A percentile compares a stretch with the other conserved stretches of the same genome.
These are phyloP conservation scores for Candida tetrigidarum DNA, from an alignment of 1,139 yeast species.

Conservation along the genomic window DNA sequence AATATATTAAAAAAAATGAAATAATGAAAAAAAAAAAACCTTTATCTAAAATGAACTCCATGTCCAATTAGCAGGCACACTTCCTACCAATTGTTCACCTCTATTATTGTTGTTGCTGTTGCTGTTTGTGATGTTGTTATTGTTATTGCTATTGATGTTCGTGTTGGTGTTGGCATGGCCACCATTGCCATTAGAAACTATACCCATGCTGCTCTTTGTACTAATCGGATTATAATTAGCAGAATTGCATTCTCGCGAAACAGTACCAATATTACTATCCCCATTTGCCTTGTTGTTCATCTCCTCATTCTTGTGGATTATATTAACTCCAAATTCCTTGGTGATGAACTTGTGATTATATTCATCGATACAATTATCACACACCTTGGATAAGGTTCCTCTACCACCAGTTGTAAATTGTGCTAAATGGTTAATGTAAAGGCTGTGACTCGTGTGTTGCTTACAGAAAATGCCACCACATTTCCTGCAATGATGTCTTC, in stretches of 20 bases:
- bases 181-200: background rate
- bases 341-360: constrained; percentile 56
- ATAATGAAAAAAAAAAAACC: background rate
- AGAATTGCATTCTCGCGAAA: background rate
- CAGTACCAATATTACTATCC: background rate
- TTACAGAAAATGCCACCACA: constrained; percentile 94
- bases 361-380: constrained; percentile 72
- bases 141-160: background rate
- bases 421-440: constrained; percentile 70
- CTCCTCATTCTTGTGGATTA: constrained; percentile 6
- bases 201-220: background rate
- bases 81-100: constrained; percentile 46
- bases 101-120: constrained; percentile 16
- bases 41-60: constrained; percentile 65
- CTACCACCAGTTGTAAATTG: constrained; percentile 76
- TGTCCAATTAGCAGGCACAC: constrained; percentile 79
- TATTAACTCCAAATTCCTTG: constrained; percentile 42
- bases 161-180: background rate
- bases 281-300: background rate
- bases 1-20: constrained; percentile 1
- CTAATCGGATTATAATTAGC: constrained; percentile 1
- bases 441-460: constrained; percentile 58
- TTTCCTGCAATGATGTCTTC: constrained; percentile 92
- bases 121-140: background rate
- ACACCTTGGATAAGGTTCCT: constrained; percentile 77